phyloP scores from a whole-genome alignment of 2,329 filamentous ascomycete species.

The Colletotrichum sp. region DNA sequence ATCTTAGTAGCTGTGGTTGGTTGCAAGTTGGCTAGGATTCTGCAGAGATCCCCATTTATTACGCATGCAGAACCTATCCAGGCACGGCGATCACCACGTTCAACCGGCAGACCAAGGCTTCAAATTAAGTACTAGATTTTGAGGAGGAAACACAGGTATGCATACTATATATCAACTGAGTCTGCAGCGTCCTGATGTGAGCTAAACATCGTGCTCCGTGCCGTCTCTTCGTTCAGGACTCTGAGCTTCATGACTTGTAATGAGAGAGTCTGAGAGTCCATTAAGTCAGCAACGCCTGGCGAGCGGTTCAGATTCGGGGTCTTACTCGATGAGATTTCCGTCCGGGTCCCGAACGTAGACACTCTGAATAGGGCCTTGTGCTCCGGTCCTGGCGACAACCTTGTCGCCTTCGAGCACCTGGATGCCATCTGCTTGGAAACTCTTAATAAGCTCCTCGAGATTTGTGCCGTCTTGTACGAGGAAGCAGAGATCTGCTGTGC shows the following conservation, averaged over 20 bases:
- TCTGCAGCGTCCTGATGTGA: not conserved
- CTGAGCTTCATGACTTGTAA: not conserved
- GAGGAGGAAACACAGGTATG: not conserved
- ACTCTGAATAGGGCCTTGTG: slow-evolving; percentile 57
- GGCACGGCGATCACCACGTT: not conserved
- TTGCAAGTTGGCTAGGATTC: not conserved
- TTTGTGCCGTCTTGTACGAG: slow-evolving; percentile 50
- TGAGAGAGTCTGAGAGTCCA: not conserved
- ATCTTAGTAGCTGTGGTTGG: not conserved
- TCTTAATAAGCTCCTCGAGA: slow-evolving; percentile 49
- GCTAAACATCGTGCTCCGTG: not conserved
- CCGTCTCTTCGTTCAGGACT: not conserved
- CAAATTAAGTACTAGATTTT: not conserved
- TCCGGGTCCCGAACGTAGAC: slow-evolving; percentile 67
- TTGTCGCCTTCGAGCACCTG: slow-evolving; percentile 54
- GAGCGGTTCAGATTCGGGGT: not conserved
- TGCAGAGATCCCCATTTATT: not conserved
- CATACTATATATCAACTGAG: not conserved
- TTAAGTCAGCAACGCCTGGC: not conserved
- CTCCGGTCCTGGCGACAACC: slow-evolving; percentile 61
- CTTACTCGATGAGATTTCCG: slow-evolving; percentile 66
- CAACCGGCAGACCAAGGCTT: not conserved
- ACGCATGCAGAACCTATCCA: not conserved
- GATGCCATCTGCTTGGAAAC: slow-evolving; percentile 46
- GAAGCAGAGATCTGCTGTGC: slow-evolving; percentile 66